Conservation (phyloP, 768 basidiomycete genomes). For the Pleurotus tuoliensis region DNA sequence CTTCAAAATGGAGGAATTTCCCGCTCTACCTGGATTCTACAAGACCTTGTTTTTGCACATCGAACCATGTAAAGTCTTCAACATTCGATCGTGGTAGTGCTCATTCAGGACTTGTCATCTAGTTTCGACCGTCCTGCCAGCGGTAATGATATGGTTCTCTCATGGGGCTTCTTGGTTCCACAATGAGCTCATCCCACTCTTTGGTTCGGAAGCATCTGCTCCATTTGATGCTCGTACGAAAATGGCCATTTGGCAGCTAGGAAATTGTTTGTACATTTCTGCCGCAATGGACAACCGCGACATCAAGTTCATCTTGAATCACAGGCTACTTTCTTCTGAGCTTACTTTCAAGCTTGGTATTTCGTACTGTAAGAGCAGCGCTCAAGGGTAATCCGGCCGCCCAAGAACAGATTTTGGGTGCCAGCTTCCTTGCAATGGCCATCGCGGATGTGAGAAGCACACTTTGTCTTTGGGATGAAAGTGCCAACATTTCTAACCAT, state of each 20-base stretch:
- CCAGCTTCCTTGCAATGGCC: conserved; percentile 57
- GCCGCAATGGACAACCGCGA: background rate
- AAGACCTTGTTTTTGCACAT: conserved; percentile 51
- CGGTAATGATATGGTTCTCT: conserved; percentile 43
- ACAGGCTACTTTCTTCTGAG: conserved; percentile 61
- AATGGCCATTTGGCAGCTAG: conserved; percentile 61
- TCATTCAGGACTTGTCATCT: background rate
- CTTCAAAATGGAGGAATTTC: conserved; percentile 25
- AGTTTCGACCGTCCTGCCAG: conserved; percentile 52
- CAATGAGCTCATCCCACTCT: conserved; percentile 47
- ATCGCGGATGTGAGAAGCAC: conserved; percentile 59
- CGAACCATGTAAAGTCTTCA: conserved; percentile 42
- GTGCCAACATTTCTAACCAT: background rate
- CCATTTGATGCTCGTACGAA: conserved; percentile 37
- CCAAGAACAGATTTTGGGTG: conserved; percentile 68
- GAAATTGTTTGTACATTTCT: conserved; percentile 40
- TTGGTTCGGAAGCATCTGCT: conserved; percentile 21
- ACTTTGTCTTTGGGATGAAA: background rate
- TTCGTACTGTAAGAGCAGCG: conserved; percentile 62
- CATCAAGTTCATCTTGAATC: background rate
- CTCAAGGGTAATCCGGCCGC: conserved; percentile 50
- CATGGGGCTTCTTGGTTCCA: conserved; percentile 61
- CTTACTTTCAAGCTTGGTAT: conserved; percentile 62
- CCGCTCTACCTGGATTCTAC: conserved; percentile 55
- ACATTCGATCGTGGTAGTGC: background rate